Percentiles rank a stretch among this genome's conserved stretches.
Evolutionary conservation across 2,329 filamentous ascomycete species (phyloP).

Genomic region (Teratosphaeria gauchensis): DNA sequence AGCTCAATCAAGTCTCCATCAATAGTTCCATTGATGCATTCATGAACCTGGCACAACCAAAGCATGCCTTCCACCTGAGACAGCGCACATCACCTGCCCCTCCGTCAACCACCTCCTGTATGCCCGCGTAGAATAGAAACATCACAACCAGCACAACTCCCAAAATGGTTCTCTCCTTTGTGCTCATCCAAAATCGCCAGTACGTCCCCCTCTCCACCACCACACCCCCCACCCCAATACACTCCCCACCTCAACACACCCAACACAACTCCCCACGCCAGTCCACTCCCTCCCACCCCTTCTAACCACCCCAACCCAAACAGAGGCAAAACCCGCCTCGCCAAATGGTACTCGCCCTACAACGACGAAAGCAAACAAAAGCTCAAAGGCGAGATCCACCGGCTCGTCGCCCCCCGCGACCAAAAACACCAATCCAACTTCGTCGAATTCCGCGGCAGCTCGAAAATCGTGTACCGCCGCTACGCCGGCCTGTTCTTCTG

Average conservation of each 20-base stretch:
- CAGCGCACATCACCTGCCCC: not conserved
- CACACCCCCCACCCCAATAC: too few relatives aligned
- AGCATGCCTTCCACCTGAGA: not conserved
- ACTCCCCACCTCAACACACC: not conserved
- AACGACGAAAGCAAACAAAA: slow-evolving; percentile 99
- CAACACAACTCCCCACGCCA: not conserved
- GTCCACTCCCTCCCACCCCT: slow-evolving; percentile 3
- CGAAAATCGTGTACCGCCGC: slow-evolving; percentile 93
- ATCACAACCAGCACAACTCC: not conserved
- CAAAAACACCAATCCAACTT: slow-evolving; percentile 99
- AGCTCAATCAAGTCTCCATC: not conserved
- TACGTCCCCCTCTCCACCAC: slow-evolving; percentile 30
- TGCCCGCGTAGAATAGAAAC: not conserved
- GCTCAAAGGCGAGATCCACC: slow-evolving; percentile 97
- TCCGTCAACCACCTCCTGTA: not conserved
- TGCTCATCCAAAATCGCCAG: slow-evolving; percentile 85
- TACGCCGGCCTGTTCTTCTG: slow-evolving; percentile 99
- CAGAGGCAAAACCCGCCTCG: slow-evolving; percentile 94
- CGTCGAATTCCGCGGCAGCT: slow-evolving; percentile 77
- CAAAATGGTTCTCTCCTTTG: slow-evolving; percentile 67
- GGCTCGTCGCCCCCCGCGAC: slow-evolving; percentile 91
- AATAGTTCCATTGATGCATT: not conserved
- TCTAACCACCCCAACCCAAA: not conserved
- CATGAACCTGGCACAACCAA: not conserved
- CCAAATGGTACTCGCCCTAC: slow-evolving; percentile 98